Evolutionary conservation across 208 protist species (phyloP).

Genomic region (Leishmania mexicana): DNA sequence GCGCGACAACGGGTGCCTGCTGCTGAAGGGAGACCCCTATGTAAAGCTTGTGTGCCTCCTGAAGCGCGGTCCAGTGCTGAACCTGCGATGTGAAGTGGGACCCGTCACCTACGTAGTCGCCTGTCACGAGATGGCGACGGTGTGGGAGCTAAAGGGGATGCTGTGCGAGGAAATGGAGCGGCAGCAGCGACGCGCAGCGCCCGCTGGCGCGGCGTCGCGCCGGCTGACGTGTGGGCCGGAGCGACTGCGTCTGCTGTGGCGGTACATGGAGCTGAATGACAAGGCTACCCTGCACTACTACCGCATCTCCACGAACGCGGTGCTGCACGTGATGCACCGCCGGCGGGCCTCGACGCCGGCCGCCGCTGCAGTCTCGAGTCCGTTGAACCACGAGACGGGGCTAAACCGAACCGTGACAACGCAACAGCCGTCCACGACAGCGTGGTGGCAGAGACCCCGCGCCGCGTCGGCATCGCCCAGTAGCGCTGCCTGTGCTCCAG

Average conservation of each 20-base stretch:
- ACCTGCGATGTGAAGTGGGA: constrained; percentile 56
- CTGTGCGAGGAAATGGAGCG: constrained; percentile 55
- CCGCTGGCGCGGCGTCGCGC: neutral
- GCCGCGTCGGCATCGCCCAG: neutral
- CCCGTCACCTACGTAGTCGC: constrained; percentile 47
- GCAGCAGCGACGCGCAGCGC: constrained; percentile 18
- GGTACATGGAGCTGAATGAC: constrained; percentile 90
- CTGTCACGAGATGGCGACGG: constrained; percentile 52
- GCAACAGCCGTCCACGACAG: constrained; percentile 4
- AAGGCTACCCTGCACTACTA: constrained; percentile 83
- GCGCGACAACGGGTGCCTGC: constrained; percentile 72
- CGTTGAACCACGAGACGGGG: neutral
- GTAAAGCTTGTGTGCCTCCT: constrained; percentile 70
- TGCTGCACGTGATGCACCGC: constrained; percentile 49
- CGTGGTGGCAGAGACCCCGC: constrained; percentile 22
- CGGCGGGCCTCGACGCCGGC: constrained; percentile 15
- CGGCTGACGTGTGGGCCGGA: constrained; percentile 43
- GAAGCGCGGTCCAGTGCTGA: constrained; percentile 73
- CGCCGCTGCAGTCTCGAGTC: neutral
- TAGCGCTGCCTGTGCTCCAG: neutral
- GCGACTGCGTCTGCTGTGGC: constrained; percentile 77
- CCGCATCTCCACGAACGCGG: constrained; percentile 77
- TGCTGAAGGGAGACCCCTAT: constrained; percentile 89
- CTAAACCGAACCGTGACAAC: neutral
- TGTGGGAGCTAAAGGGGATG: constrained; percentile 80